phyloP scores from a whole-genome alignment of 176 grass and related monocot species.

The Zoysia japonica region DNA sequence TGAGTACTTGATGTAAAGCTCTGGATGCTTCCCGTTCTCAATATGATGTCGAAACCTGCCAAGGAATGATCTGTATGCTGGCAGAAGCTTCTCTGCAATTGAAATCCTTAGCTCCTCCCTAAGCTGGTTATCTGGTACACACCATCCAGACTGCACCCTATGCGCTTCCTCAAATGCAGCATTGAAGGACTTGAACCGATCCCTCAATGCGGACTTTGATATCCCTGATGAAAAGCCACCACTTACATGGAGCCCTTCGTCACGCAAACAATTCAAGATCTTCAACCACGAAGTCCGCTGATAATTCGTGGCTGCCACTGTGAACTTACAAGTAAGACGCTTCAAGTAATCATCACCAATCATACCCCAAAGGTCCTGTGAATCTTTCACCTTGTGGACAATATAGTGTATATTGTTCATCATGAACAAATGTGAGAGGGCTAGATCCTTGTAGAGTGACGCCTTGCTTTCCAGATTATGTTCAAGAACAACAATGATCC shows the following conservation, averaged over 20 bases:
- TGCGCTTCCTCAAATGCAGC: constrained; percentile 79
- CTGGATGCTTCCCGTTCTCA: constrained; percentile 83
- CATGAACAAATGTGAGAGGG: constrained; percentile 71
- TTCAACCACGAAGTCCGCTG: constrained; percentile 66
- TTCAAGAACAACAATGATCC: constrained; percentile 85
- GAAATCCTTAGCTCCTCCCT: constrained; percentile 92
- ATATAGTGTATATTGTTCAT: constrained; percentile 99
- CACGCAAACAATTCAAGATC: constrained; percentile 79
- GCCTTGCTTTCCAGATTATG: constrained; percentile 84
- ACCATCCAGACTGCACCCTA: constrained; percentile 70
- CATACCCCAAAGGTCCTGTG: constrained; percentile 66
- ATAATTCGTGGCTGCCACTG: constrained; percentile 61
- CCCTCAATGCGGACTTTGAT: constrained; percentile 74
- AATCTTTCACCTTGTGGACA: constrained; percentile 85
- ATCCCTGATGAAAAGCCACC: constrained; percentile 80
- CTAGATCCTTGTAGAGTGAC: constrained; percentile 67
- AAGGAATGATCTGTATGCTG: constrained; percentile 87
- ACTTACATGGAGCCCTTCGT: constrained; percentile 83
- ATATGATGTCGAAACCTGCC: constrained; percentile 90
- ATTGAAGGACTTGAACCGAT: constrained; percentile 89
- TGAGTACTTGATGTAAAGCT: constrained; percentile 39
- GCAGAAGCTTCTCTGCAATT: constrained; percentile 79
- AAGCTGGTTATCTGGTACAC: constrained; percentile 74
- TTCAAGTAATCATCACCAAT: constrained; percentile 83
- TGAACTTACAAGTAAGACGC: constrained; percentile 70